These are phyloP conservation scores for Cytospora mali DNA, from an alignment of 2,329 filamentous ascomycete species.

Conservation along the genomic window DNA sequence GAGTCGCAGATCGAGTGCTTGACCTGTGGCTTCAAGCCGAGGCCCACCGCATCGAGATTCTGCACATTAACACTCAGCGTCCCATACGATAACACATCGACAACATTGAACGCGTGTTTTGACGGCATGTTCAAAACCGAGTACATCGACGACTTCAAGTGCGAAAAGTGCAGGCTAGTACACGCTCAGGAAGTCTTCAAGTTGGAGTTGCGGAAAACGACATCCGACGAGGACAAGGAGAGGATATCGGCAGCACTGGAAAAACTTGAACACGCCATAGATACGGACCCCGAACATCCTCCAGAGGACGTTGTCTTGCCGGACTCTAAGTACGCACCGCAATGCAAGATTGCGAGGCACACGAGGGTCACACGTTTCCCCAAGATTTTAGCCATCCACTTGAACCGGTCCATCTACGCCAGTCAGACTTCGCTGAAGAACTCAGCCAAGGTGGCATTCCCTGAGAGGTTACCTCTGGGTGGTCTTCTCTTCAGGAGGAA, in stretches of 20 bases:
- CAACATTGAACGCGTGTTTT: constrained; percentile 84
- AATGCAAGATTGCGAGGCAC: constrained; percentile 82
- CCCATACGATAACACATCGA: constrained; percentile 74
- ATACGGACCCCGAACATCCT: constrained; percentile 78
- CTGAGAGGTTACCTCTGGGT: constrained; percentile 81
- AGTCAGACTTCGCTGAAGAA: constrained; percentile 85
- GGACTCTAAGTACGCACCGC: constrained; percentile 73
- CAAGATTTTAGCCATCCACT: constrained; percentile 85
- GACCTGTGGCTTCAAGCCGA: constrained; percentile 87
- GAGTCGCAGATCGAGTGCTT: constrained; percentile 96
- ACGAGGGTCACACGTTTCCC: constrained; percentile 87
- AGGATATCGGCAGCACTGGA: constrained; percentile 61
- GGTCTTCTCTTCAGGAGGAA: constrained; percentile 74
- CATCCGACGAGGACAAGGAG: constrained; percentile 53
- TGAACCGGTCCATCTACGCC: constrained; percentile 88
- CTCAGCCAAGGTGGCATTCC: constrained; percentile 89
- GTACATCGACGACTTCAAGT: constrained; percentile 95
- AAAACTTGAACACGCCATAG: constrained; percentile 69
- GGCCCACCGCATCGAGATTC: constrained; percentile 80
- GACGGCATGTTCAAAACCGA: constrained; percentile 94
- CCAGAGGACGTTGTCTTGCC: constrained; percentile 75
- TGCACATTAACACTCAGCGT: constrained; percentile 92
- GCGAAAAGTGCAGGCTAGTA: constrained; percentile 86
- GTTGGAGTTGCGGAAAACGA: constrained; percentile 58
- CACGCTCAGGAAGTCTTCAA: constrained; percentile 71